Evolutionary conservation across 2,329 filamentous ascomycete species (phyloP).

Genomic region (Botrytis fragariae): DNA sequence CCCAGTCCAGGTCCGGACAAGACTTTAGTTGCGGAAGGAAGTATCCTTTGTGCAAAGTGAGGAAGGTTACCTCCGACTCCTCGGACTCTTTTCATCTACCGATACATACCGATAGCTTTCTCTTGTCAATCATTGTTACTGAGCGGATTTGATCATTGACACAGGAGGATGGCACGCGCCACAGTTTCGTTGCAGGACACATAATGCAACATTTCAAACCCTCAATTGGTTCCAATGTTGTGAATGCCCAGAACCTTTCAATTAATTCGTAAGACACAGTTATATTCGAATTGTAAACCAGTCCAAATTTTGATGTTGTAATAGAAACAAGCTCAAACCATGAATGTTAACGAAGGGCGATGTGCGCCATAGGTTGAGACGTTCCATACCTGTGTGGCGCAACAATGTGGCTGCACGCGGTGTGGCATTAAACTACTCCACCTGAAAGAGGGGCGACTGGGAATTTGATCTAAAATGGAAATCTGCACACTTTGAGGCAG

Average conservation of each 20-base stretch:
- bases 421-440: background rate
- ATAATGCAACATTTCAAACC: background rate
- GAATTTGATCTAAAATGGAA: conserved; percentile 1
- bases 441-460: background rate
- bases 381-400: background rate
- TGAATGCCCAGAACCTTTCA: background rate
- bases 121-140: background rate
- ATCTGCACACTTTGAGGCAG: background rate
- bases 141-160: background rate
- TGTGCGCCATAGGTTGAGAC: background rate
- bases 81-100: conserved; percentile 8
- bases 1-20: conserved; percentile 4
- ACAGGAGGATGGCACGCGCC: background rate
- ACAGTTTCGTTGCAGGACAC: background rate
- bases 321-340: background rate
- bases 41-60: background rate
- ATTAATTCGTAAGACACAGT: background rate
- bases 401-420: background rate
- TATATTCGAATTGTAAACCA: background rate
- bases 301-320: background rate
- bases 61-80: background rate
- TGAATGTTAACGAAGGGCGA: background rate
- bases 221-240: background rate
- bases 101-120: background rate
- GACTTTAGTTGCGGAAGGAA: background rate